Base-by-base conservation (phyloP, 2,329 filamentous ascomycete genomes). In the Emericellopsis atlantica region DNA sequence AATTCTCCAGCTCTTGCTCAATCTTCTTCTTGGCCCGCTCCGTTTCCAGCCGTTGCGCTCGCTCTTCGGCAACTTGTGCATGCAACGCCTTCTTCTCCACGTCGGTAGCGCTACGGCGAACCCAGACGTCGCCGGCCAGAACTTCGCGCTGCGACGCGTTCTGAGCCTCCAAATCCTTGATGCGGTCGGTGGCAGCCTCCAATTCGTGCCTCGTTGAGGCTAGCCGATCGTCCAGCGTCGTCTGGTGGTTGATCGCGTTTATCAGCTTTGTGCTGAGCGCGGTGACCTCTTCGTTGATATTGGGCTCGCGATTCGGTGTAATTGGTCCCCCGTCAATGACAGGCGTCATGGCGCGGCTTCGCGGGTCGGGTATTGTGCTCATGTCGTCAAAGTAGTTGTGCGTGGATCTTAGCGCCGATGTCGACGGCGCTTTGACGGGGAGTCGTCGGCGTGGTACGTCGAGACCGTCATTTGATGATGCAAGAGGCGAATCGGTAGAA, bases 171-270 rank as follows among this genome's bases (percentile, higher is more conserved):
- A 95, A 64, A 39, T 78, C 68, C 41, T 67, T 69, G 40, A 93
- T 74, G 50, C 73, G 75, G 37, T 81, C 74, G 44, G 72, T 75
- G 8, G 87, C 77, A 29, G 74, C 60, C 41, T 94, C 86, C 37
- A 96, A 67, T 55, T 96, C 88, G 56, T 89, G 81, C 32, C 88
- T 78, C 14, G 88, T 84, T 40, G 79, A 79, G 39, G 86, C 82
- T 15, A 98, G 69, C 10, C 79, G 84, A 59, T 98, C 92, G 60
- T 96, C 92, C 36, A 98, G 73, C 18, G 76, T 81, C 7, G 89
- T 95, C 61, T 95, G 89, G 59, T 94, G 84, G 57, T 98, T 98
- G 62, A 98, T 95, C 36, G 92, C 90, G 55, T 92, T 90, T 51
- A 98, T 90, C 47, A 98, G 78, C 61, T 98, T 98, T 38, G 88